These are phyloP conservation scores for Syncephalastrum racemosum DNA, from an alignment of 371 early-diverging fungal species.

Conservation along the genomic window DNA sequence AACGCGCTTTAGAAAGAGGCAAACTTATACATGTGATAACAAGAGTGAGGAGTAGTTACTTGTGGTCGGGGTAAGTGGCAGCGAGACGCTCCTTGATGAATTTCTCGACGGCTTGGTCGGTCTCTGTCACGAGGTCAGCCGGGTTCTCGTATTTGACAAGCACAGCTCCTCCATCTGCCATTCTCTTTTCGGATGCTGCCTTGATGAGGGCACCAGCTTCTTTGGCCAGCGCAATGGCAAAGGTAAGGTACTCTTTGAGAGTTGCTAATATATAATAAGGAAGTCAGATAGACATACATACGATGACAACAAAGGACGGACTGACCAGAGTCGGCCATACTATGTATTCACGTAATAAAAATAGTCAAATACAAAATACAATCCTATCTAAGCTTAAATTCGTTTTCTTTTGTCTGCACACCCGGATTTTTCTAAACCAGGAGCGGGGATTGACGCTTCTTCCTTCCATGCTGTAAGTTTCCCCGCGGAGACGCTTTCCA, in stretches of 20 bases:
- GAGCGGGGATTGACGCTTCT: no score
- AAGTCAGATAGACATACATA: no score
- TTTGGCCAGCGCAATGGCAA: conserved; percentile 59
- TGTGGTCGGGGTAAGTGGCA: conserved; percentile 63
- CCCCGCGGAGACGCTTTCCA: no score
- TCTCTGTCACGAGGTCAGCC: conserved; percentile 83
- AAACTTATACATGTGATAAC: no score
- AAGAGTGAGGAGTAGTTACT: conserved; percentile 33
- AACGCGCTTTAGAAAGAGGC: conserved; percentile 9
- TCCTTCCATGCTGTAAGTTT: no score
- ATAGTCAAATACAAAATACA: neutral
- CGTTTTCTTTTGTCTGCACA: no score
- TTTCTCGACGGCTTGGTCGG: conserved; percentile 81
- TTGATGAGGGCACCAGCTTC: conserved; percentile 65
- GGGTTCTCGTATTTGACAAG: conserved; percentile 63
- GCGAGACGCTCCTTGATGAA: conserved; percentile 61
- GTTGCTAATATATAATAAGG: conserved; percentile 11
- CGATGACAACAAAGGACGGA: no score
- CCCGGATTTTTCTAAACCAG: no score
- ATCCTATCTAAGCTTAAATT: no score
- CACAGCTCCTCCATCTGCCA: conserved; percentile 45
- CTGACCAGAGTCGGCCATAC: no score
- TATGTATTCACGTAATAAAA: no score
- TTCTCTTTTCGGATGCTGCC: conserved; percentile 55
- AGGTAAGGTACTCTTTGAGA: conserved; percentile 48